Conservation (phyloP, 306 rosid genomes). For the Cajanus cajan region DNA sequence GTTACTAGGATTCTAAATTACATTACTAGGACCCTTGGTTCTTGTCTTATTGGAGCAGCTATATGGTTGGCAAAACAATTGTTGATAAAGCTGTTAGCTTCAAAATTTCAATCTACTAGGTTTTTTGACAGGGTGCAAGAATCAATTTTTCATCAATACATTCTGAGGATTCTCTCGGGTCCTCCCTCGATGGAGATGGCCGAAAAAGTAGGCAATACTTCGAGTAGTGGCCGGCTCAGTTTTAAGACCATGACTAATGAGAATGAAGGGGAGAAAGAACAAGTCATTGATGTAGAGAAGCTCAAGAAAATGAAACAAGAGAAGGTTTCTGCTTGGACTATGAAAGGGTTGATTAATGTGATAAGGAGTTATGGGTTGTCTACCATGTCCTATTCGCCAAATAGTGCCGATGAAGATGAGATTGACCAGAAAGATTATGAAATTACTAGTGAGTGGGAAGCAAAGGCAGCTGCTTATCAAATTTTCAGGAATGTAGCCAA, state of each 20-base stretch:
- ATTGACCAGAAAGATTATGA: constrained; percentile 49
- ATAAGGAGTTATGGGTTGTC: constrained; percentile 69
- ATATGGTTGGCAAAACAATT: constrained; percentile 67
- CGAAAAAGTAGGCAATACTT: constrained; percentile 38
- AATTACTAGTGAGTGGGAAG: constrained; percentile 84
- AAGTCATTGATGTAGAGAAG: constrained; percentile 82
- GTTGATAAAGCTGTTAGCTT: constrained; percentile 63
- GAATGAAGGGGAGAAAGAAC: constrained; percentile 48
- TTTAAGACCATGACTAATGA: constrained; percentile 42
- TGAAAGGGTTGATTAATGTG: constrained; percentile 72
- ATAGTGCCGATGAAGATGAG: constrained; percentile 44
- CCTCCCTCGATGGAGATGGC: constrained; percentile 73
- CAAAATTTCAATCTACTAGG: constrained; percentile 65
- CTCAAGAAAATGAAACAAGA: constrained; percentile 72
- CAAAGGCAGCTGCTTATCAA: constrained; percentile 67
- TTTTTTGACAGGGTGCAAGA: constrained; percentile 91
- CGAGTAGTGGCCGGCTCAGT: constrained; percentile 51
- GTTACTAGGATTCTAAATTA: constrained; percentile 44
- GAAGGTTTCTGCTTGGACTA: constrained; percentile 87
- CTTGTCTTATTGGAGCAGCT: constrained; percentile 61
- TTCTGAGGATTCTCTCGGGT: constrained; percentile 69
- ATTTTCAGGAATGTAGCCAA: constrained; percentile 73
- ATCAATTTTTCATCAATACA: constrained; percentile 78
- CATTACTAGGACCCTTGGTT: constrained; percentile 61
- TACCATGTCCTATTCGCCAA: constrained; percentile 55